Evolutionary conservation across 1,284 basidiomycete genomes (phyloP), one percentile per base, ranked within the genome.

Genomic region (Ustilago shanxiensis): DNA sequence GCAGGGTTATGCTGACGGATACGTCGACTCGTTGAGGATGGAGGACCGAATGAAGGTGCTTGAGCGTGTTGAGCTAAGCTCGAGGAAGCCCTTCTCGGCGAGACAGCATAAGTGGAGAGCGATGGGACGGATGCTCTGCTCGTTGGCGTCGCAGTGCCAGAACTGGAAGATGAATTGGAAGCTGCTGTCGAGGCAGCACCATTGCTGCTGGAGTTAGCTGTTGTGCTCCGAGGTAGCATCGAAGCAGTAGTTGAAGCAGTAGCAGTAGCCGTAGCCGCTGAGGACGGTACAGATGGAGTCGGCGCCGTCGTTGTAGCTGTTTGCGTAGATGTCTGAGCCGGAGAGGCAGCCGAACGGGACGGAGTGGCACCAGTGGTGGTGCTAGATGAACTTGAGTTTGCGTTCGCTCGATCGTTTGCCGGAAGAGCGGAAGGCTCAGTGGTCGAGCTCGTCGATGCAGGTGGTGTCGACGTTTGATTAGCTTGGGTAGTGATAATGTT

Each of bases 201-300:
- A 35, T 35, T 28, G 18, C 18, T 28, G 18, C 18, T 28, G 2
- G 52, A 41, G 24, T 31, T 11, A 2, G 51, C 1, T 2, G 66
- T 54, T 14, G 60, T 58, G 60, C 60, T 61, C 7, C 72, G 66
- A 11, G 72, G 72, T 11, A 75, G 63, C 63, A 75, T 55, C 14
- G 72, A 74, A n/a, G n/a, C n/a, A n/a, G 6, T 55, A 37, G 2
- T 56, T 45, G n/a, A n/a, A n/a, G 55, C 16, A 22, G 55, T 10
- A 26, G 52, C 39, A 16, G 14, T 54, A 13, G 53, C 14, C 3
- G 31, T 39, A 20, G 50, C 4, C 22, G 37, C 31, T 11, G 35
- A 37, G 7, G 35, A 3, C 9, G 35, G 14, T 39, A 0, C 50
- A 54, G 47, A 14, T 56, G 33, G 49, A 29, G 7, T 33, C 11